Evolutionary conservation across 805 yeast species (phyloP), one percentile per base, ranked within the genome.

Genomic region (Komagataella phaffii): DNA sequence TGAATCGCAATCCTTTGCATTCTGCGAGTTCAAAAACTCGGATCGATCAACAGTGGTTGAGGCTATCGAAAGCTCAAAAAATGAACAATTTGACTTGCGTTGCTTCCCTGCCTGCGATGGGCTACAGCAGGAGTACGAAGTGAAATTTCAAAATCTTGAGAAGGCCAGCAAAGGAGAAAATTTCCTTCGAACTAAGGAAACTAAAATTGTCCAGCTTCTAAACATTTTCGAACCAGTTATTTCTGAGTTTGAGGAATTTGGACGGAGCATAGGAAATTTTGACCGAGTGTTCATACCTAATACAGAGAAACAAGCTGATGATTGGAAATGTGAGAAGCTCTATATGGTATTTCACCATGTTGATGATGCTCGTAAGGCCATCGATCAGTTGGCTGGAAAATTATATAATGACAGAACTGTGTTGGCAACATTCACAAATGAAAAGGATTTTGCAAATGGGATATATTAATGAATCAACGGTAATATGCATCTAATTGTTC

Each of bases 321-420:
- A 67, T 59, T 61, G 72, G 78, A 59, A 58, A 74, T 56, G 68
- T 73, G 61, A 52, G 77, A 66, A 52, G 75, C 67, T 49, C 54
- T 69, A 43, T 62, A 60, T 45, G 70, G 67, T 50, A 66, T 89
- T 85, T 64, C 72, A 70, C 1, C 68, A 69, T 10, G 64, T 70
- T 1, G 75, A 75, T 1, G 65, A 67, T 2, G 83, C 95, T 1
- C 61, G 67, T 5, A 62, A 64, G 7, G 95, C 93, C 0, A 62
- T 76, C 36, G 53, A 64, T 7, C 75, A 71, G 7, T 57, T 88
- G 17, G 79, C 84, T 7, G 96, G 96, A 1, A 66, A 82, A 50
- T 65, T 66, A 50, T 89, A 81, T 60, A 78, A 81, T 55, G 89
- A 80, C 47, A 70, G 96, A 49, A 74, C 84, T 0, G 79, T 89